Conservation (phyloP, 2,329 filamentous ascomycete genomes). For the Ascosphaera apis region DNA sequence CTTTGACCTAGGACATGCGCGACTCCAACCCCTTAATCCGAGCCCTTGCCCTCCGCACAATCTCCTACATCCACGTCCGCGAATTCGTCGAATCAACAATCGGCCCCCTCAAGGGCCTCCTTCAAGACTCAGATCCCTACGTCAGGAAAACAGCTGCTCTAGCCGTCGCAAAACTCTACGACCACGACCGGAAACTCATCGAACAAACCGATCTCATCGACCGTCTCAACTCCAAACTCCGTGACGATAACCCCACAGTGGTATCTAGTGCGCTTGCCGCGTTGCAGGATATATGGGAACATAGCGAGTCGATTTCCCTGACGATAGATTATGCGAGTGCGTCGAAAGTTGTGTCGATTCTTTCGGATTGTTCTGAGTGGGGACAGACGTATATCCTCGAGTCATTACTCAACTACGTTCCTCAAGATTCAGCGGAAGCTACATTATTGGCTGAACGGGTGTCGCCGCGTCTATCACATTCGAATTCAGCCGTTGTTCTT, state of each 20-base stretch:
- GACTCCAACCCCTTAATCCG: conserved; percentile 80
- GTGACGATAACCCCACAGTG: conserved; percentile 93
- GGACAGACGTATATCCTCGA: conserved; percentile 97
- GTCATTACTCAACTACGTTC: conserved; percentile 92
- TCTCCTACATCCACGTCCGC: conserved; percentile 91
- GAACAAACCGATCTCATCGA: conserved; percentile 85
- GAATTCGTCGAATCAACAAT: conserved; percentile 89
- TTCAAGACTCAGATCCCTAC: conserved; percentile 77
- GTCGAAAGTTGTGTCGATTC: conserved; percentile 90
- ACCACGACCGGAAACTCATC: conserved; percentile 77
- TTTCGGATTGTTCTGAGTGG: conserved; percentile 96
- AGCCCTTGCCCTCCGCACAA: conserved; percentile 75
- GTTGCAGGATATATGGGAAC: conserved; percentile 95
- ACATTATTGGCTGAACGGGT: conserved; percentile 80
- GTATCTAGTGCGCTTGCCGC: conserved; percentile 81
- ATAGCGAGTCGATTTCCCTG: conserved; percentile 89
- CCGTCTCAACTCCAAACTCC: conserved; percentile 63
- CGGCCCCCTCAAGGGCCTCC: conserved; percentile 55
- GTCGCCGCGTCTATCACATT: conserved; percentile 83
- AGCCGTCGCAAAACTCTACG: conserved; percentile 91
- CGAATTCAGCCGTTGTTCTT: conserved; percentile 86
- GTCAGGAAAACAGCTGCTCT: conserved; percentile 94
- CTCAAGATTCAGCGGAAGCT: conserved; percentile 73
- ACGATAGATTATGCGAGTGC: conserved; percentile 96
- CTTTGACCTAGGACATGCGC: conserved; percentile 82